Evolutionary conservation across 1,284 basidiomycete species (phyloP).

Genomic region (Taiwanofungus camphoratus): DNA sequence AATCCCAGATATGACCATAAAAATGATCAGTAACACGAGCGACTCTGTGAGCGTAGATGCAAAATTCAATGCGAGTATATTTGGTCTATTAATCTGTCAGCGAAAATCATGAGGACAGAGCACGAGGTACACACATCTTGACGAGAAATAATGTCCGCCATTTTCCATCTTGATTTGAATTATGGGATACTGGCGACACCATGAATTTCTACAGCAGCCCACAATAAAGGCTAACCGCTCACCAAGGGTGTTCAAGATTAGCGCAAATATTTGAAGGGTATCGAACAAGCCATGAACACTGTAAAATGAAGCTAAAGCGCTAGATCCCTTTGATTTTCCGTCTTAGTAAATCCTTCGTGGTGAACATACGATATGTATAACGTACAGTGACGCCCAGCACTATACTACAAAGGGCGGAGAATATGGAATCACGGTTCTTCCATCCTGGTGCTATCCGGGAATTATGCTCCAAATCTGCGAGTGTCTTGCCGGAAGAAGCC

Average conservation of each 20-base stretch:
- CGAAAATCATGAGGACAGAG: conserved; percentile 4
- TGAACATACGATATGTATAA: conserved; percentile 9
- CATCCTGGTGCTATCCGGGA: conserved; percentile 40
- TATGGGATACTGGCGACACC: conserved; percentile 36
- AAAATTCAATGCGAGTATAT: conserved; percentile 65
- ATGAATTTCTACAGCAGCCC: background rate
- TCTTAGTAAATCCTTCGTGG: background rate
- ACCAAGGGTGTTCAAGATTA: conserved; percentile 64
- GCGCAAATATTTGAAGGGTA: conserved; percentile 64
- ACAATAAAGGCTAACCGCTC: conserved; percentile 11
- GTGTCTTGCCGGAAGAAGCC: conserved; percentile 37
- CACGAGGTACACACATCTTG: conserved; percentile 46
- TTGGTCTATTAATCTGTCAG: conserved; percentile 43
- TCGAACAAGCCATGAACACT: conserved; percentile 63
- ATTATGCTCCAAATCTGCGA: conserved; percentile 59
- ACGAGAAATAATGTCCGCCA: conserved; percentile 58
- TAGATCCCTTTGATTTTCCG: conserved; percentile 47
- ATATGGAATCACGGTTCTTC: conserved; percentile 48
- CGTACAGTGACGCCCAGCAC: conserved; percentile 51
- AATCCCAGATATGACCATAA: conserved; percentile 46
- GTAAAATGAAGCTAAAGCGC: conserved; percentile 59
- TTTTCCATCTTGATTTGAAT: conserved; percentile 33
- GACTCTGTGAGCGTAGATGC: conserved; percentile 49
- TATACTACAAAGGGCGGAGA: conserved; percentile 35
- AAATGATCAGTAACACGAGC: conserved; percentile 47